Percentiles rank a stretch among this genome's conserved stretches.
Evolutionary conservation across 257 asterid species (phyloP).

Genomic region (Ocimum tenuiflorum): DNA sequence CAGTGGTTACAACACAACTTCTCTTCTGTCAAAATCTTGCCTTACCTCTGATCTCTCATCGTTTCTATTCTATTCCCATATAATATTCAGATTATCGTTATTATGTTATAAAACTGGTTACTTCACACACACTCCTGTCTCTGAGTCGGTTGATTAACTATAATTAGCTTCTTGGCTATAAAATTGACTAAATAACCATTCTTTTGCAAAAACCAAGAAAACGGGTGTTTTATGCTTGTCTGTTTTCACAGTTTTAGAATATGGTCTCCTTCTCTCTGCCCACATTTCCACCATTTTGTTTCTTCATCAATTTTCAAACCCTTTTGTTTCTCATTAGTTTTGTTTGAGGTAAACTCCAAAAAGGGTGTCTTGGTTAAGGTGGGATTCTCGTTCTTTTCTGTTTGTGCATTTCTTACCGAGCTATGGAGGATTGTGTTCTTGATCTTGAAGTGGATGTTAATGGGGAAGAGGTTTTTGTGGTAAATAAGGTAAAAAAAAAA

Average conservation of each 20-base stretch:
- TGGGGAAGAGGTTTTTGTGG: conserved; percentile 73
- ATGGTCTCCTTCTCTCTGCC: conserved; percentile 23
- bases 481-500: conserved; percentile 50
- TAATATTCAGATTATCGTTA: conserved; percentile 24
- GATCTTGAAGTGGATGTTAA: conserved; percentile 83
- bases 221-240: conserved; percentile 50
- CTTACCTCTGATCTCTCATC: conserved; percentile 20
- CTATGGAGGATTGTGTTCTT: conserved; percentile 53
- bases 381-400: conserved; percentile 17
- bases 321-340: not conserved
- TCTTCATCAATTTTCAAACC: conserved; percentile 16
- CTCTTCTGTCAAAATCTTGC: conserved; percentile 15
- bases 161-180: conserved; percentile 11
- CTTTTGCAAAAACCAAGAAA: conserved; percentile 46
- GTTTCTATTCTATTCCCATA: not conserved
- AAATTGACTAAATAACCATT: conserved; percentile 28
- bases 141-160: conserved; percentile 26
- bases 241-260: conserved; percentile 39
- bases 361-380: conserved; percentile 36
- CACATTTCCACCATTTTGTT: conserved; percentile 17
- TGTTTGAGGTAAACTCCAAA: conserved; percentile 20
- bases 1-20: conserved; percentile 36
- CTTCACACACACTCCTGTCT: conserved; percentile 57
- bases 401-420: conserved; percentile 19
- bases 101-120: conserved; percentile 23